A percentile compares a stretch with the other conserved stretches of the same genome.
phyloP scores from a whole-genome alignment of 257 asterid species.

The Leonotis leonurus region DNA sequence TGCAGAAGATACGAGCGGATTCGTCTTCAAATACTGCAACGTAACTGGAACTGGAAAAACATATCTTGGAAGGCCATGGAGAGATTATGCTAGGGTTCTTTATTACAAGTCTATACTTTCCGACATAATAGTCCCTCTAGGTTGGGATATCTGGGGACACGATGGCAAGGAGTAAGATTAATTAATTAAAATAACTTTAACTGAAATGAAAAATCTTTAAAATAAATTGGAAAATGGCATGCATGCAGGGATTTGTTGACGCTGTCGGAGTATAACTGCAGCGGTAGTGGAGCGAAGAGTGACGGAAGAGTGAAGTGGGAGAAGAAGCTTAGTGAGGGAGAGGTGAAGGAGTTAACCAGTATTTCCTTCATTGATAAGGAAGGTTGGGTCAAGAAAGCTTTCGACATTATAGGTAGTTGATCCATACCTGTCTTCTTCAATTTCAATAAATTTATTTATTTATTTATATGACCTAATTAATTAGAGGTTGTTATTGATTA shows the following conservation, averaged over 20 bases:
- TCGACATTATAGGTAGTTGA: neutral
- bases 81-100: constrained; percentile 10
- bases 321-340: neutral
- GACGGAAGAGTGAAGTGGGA: constrained; percentile 3
- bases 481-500: too few species aligned
- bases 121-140: constrained; percentile 12
- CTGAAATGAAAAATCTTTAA: too few species aligned
- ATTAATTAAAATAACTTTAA: too few species aligned
- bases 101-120: constrained; percentile 17
- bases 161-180: constrained; percentile 32
- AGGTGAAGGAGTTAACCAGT: neutral
- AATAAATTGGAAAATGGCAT: too few species aligned
- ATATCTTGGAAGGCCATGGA: constrained; percentile 46
- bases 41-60: constrained; percentile 40
- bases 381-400: neutral
- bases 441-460: too few species aligned
- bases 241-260: neutral
- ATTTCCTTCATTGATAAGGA: neutral
- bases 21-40: constrained; percentile 47
- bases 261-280: neutral
- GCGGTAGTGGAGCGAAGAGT: neutral
- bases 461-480: neutral
- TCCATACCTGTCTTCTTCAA: too few species aligned
- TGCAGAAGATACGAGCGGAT: constrained; percentile 26
- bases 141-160: constrained; percentile 37